phyloP scores from a whole-genome alignment of 2,329 filamentous ascomycete species.

The Magnaporthales sp. region DNA sequence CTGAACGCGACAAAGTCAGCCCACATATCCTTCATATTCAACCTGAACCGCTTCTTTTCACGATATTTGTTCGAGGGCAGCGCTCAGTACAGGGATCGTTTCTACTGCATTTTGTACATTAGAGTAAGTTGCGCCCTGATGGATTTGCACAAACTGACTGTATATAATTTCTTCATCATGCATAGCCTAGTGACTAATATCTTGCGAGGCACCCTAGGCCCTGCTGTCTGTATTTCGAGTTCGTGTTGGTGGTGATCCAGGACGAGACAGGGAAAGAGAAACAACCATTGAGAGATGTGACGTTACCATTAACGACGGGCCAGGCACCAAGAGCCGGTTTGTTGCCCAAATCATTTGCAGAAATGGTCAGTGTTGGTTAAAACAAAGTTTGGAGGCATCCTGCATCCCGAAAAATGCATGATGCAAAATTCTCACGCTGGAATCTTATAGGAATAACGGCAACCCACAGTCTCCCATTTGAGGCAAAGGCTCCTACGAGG shows the following conservation, averaged over 20 bases:
- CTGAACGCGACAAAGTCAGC: constrained; percentile 75
- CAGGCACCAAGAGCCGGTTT: constrained; percentile 63
- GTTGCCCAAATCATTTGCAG: constrained; percentile 66
- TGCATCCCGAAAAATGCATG: not conserved
- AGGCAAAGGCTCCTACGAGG: constrained; percentile 64
- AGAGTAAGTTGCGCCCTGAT: constrained; percentile 36
- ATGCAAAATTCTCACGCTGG: not conserved
- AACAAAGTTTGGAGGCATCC: too few relatives aligned
- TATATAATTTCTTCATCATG: too few relatives aligned
- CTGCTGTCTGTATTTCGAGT: constrained; percentile 68
- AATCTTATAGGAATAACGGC: constrained; percentile 56
- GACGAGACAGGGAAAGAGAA: constrained; percentile 52
- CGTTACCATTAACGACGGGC: constrained; percentile 62
- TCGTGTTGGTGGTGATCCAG: constrained; percentile 48
- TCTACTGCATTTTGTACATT: constrained; percentile 69
- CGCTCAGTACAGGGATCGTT: constrained; percentile 45
- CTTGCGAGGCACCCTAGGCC: constrained; percentile 30
- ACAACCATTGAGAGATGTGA: constrained; percentile 67
- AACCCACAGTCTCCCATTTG: constrained; percentile 68
- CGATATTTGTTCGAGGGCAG: constrained; percentile 57
- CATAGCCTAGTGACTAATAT: not conserved
- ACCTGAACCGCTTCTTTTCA: constrained; percentile 61
- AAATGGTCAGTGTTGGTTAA: constrained; percentile 41
- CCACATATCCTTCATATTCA: constrained; percentile 64
- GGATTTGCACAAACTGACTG: not conserved